Evolutionary conservation across 352 stramenopile genomes (phyloP).

Genomic region (Blastocystis sp.): DNA sequence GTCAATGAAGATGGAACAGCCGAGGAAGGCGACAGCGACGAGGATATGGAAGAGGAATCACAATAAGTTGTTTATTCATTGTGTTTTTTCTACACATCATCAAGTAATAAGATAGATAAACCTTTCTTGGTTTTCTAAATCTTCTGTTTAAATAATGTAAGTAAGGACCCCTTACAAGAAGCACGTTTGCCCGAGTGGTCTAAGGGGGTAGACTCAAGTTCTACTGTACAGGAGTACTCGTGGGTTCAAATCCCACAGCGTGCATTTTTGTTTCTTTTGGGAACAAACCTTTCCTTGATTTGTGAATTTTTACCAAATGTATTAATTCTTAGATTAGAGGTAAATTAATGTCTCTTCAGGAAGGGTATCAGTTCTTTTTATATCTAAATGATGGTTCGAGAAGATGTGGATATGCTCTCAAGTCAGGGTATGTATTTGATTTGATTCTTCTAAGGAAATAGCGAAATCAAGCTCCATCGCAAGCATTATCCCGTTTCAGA

Average conservation of each 20-base stretch:
- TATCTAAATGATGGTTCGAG: conserved; percentile 54
- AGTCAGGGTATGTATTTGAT: neutral
- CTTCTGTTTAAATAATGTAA: neutral
- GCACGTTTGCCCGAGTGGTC: conserved; percentile 62
- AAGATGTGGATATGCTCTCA: conserved; percentile 28
- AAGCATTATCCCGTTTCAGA: conserved; percentile 54
- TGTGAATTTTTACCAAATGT: neutral
- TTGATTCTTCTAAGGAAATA: neutral
- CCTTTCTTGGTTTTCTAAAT: no score
- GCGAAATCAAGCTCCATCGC: conserved; percentile 52
- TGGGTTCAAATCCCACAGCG: conserved; percentile 63
- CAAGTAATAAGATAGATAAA: no score
- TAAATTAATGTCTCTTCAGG: neutral
- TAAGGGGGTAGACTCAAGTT: conserved; percentile 62
- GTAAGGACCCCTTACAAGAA: neutral
- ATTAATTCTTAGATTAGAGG: neutral
- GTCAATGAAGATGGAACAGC: neutral
- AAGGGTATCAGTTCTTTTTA: conserved; percentile 59
- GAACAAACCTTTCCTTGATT: neutral
- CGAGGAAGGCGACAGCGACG: neutral
- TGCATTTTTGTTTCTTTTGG: conserved; percentile 33
- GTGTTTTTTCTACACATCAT: conserved; percentile 14
- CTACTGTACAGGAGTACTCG: conserved; percentile 61
- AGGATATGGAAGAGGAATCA: conserved; percentile 26
- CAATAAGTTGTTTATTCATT: conserved; percentile 22